Conservation (phyloP, 177 flowering plant species). For the Vitis hybrid region DNA sequence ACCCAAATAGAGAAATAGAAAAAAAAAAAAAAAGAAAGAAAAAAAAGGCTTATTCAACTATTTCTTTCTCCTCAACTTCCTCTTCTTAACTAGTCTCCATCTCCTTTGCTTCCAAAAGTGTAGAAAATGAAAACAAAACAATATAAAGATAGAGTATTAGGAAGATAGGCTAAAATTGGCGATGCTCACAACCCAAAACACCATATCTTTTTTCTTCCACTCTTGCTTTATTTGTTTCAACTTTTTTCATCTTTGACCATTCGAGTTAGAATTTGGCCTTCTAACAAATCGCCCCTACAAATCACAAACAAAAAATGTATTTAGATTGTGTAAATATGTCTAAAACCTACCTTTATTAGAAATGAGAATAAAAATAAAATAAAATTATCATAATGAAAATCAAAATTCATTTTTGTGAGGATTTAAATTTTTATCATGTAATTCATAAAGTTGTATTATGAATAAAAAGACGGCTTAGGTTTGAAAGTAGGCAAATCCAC, state of each 20-base stretch:
- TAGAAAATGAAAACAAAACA: not conserved
- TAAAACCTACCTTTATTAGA: not conserved
- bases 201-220: not conserved
- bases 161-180: not conserved
- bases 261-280: constrained; percentile 34
- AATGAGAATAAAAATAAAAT: not conserved
- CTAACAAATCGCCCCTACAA: constrained; percentile 75
- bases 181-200: too few relatives aligned
- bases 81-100: constrained; percentile 9
- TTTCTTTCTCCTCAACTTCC: not conserved
- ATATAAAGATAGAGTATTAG: not conserved
- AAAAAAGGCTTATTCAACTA: not conserved
- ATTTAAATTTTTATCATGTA: too few relatives aligned
- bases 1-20: too few relatives aligned
- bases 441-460: too few relatives aligned
- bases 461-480: too few relatives aligned
- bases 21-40: not conserved
- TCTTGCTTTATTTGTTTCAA: not conserved
- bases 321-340: too few relatives aligned
- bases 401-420: too few relatives aligned
- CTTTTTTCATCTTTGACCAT: constrained; percentile 7
- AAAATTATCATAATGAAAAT: not conserved
- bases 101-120: not conserved
- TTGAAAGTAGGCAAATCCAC: too few relatives aligned
- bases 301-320: not conserved